Evolutionary conservation across 805 yeast genomes (phyloP), one percentile per base, ranked within the genome.

Genomic region (Candida verbasci): DNA sequence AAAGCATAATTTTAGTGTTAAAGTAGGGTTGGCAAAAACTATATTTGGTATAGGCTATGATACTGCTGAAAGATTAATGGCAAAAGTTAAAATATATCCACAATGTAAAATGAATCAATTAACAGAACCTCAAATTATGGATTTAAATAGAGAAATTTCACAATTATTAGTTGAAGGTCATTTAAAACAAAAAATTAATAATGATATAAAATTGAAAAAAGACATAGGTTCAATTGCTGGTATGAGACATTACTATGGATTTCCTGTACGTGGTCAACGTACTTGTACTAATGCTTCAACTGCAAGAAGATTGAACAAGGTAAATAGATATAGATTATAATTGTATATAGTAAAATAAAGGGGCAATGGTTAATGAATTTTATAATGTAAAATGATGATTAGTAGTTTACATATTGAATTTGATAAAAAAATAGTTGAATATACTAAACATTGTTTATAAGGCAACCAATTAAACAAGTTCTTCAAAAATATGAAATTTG

Each of bases 41-140:
- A 82, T 93, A 46, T 89, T 85, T 56, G 98, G 97, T 21, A 68
- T 93, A 27, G 96, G 97, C n/a, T 60, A 65, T 31, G 58, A 65
- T 37, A 78, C 84, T 8, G 91, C 97, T 2, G 76, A 75, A 44
- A 68, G 70, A 50, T 69, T 93, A 36, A 88, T 96, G 57, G 80
- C 97, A 26, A 86, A 80, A 55, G 76, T 91, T 16, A 96, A 96
- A 9, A 75, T 93, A 41, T 91, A 89, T 54, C 97, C 97, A 31
- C 70, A 75, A 56, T 89, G 91, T 95, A 78, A 95, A 63, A 82
- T 89, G 85, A 93, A 86, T 57, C 95, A 93, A 61, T 74, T 93
- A 25, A 69, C 83, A 20, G 97, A 93, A 61, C 85, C 87, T 18
- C 95, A 88, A 50, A 72, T 88, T 30, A 74, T 91, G 76, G 78